Conservation (phyloP, 1,139 yeast species). For the Blastobotrys indianensis region DNA sequence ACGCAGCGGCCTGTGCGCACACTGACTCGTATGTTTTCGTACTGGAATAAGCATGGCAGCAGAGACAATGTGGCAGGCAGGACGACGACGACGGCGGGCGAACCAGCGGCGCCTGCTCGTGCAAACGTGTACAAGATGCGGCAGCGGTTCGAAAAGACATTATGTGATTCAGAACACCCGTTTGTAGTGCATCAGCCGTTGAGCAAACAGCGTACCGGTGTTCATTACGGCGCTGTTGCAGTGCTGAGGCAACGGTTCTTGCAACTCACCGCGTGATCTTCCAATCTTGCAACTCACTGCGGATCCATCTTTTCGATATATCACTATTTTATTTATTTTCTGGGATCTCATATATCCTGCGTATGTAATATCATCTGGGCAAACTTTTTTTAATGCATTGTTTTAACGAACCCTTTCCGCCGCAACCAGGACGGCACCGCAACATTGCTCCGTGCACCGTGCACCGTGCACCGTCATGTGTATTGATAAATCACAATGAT, state of each 20-base stretch:
- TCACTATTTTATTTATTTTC: too few relatives aligned
- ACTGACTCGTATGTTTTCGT: slow-evolving; percentile 26
- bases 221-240: slow-evolving; percentile 18
- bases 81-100: slow-evolving; percentile 1
- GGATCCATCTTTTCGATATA: not conserved
- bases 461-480: too few relatives aligned
- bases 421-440: too few relatives aligned
- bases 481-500: too few relatives aligned
- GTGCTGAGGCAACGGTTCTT: slow-evolving; percentile 21
- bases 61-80: not conserved
- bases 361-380: too few relatives aligned
- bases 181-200: slow-evolving; percentile 1
- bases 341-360: too few relatives aligned
- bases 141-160: slow-evolving; percentile 20
- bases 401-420: too few relatives aligned
- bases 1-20: slow-evolving; percentile 20
- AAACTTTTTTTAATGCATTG: too few relatives aligned
- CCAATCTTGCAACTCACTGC: slow-evolving; percentile 11
- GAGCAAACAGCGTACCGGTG: slow-evolving; percentile 14
- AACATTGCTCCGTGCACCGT: too few relatives aligned
- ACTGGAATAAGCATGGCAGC: slow-evolving; percentile 13
- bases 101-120: slow-evolving; percentile 22
- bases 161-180: not conserved
- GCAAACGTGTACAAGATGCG: slow-evolving; percentile 26
- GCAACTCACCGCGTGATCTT: not conserved